Conservation (phyloP, 1,139 yeast genomes). For the Wickerhamiella infanticola region DNA sequence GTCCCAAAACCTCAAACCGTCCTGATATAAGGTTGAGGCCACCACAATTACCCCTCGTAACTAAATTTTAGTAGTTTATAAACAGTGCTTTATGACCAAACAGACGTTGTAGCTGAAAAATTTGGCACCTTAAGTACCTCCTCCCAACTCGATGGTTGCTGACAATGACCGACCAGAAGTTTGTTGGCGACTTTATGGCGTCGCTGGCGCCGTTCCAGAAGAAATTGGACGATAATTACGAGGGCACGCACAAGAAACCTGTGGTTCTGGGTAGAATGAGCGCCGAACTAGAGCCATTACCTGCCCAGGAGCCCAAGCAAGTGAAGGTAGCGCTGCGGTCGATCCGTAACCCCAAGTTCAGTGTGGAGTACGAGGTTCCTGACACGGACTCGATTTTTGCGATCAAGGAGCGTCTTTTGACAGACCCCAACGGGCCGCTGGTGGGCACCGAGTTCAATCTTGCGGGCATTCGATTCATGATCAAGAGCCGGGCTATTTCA, state of each 20-base stretch:
- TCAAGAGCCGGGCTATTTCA: constrained; percentile 20
- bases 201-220: constrained; percentile 9
- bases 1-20: too few species aligned
- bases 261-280: constrained; percentile 7
- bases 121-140: too few species aligned
- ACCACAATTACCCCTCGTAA: too few species aligned
- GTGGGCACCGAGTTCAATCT: constrained; percentile 10
- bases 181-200: constrained; percentile 6
- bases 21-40: too few species aligned
- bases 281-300: background rate
- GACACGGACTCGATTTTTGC: constrained; percentile 16
- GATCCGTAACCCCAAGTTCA: constrained; percentile 21
- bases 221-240: constrained; percentile 9
- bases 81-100: too few species aligned
- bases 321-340: constrained; percentile 17
- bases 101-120: too few species aligned
- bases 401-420: constrained; percentile 19
- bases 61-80: too few species aligned
- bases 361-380: constrained; percentile 13
- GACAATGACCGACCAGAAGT: constrained; percentile 1
- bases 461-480: constrained; percentile 16
- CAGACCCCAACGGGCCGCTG: constrained; percentile 18
- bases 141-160: background rate
- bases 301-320: background rate
- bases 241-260: constrained; percentile 6